Base-by-base conservation (phyloP, 805 yeast species). In the Kuraishia cidri region DNA sequence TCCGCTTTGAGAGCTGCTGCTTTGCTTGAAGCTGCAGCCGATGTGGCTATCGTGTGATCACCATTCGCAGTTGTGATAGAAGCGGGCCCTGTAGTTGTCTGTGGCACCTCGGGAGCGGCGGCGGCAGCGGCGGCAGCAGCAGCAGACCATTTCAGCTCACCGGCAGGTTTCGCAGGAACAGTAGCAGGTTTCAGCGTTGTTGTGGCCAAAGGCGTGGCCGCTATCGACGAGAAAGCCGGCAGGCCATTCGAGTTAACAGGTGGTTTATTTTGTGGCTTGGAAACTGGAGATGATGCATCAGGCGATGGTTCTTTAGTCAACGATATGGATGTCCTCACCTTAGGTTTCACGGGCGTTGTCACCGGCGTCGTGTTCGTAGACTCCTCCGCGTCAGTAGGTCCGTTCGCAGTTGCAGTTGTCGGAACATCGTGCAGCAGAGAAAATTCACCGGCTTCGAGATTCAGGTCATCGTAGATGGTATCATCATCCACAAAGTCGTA, bases 401-500 rank as follows among this genome's bases (percentile, higher is more conserved):
- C 23, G 9, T 7, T 10, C 23, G 23, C 9, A 7, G 23, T 10
- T 10, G 10, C 7, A 7, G 23, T 20, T 7, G 23, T 41, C 28
- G 35, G 22, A 4, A 51, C 49, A 19, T 54, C 62, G 17, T 42
- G 51, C 33, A 38, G 54, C 44, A 38, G 41, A 4, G 48, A 43
- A 29, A 52, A 58, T 18, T 75, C 78, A n/a, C n/a, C n/a, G 26
- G 52, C 48, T 18, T 69, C 77, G 31, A 88, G 69, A 35, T 79
- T 83, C 48, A 92, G 68, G 36, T 79, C 88, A 45, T 92, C 97
- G 57, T 90, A 92, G 41, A 92, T 75, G 13, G 87, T 87, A 44
- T 90, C 97, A 54, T 92, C 95, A 48, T 87, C 95, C 28, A 90
- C 80, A 52, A 88, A 92, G 50, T 92, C 97, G 6, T 79, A 92